Evolutionary conservation across 2,329 filamentous ascomycete genomes (phyloP).

Genomic region (Talaromyces sp.): DNA sequence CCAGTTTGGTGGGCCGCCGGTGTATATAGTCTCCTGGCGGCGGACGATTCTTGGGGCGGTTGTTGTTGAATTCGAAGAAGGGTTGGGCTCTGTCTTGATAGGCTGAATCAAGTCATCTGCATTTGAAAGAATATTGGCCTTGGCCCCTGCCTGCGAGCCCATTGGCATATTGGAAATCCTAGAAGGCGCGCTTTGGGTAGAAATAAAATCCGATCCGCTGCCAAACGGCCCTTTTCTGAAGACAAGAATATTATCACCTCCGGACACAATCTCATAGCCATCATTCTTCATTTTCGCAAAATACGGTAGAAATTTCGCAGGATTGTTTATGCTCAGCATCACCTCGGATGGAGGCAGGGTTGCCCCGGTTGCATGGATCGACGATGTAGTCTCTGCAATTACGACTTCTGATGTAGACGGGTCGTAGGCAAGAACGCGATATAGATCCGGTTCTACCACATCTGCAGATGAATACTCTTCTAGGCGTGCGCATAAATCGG

Average conservation of each 20-base stretch:
- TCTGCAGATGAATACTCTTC: slow-evolving; percentile 11
- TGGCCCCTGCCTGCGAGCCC: not conserved
- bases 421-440: slow-evolving; percentile 38
- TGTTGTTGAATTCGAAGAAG: not conserved
- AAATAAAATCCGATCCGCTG: not conserved
- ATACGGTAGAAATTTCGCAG: slow-evolving; percentile 38
- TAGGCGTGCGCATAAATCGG: slow-evolving; percentile 6
- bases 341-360: slow-evolving; percentile 27
- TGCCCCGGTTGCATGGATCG: slow-evolving; percentile 21
- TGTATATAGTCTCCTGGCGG: slow-evolving; percentile 19
- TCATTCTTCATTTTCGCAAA: slow-evolving; percentile 33
- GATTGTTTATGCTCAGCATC: slow-evolving; percentile 33
- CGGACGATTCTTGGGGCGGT: slow-evolving; percentile 18
- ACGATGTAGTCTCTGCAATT: slow-evolving; percentile 29
- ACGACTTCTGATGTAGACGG: slow-evolving; percentile 24
- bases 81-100: not conserved
- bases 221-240: slow-evolving; percentile 19
- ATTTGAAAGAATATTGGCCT: not conserved
- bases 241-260: slow-evolving; percentile 38
- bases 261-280: slow-evolving; percentile 41
- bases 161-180: not conserved
- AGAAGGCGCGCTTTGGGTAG: not conserved
- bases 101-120: not conserved
- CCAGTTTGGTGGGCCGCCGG: slow-evolving; percentile 22
- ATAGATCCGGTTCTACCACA: slow-evolving; percentile 15